A percentile compares a stretch with the other conserved stretches of the same genome.
Evolutionary conservation across 139 green algal genomes (phyloP).

Genomic region (Coccomyxa sp.): DNA sequence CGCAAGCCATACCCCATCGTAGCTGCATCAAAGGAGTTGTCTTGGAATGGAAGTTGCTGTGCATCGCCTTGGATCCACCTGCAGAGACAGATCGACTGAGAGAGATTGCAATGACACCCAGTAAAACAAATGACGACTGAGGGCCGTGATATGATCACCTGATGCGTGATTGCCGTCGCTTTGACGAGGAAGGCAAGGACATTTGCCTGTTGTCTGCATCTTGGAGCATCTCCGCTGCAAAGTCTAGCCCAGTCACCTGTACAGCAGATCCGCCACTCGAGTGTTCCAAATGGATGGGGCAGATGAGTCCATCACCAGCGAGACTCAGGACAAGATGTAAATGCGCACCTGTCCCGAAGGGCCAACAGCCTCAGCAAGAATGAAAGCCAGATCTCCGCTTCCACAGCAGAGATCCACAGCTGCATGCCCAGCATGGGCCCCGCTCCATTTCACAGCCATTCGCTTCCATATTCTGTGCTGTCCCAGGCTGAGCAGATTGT

Average conservation of each 20-base stretch:
- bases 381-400: slow-evolving; percentile 84
- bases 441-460: slow-evolving; percentile 86
- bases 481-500: slow-evolving; percentile 87
- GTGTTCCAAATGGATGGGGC: background rate
- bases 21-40: slow-evolving; percentile 76
- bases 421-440: slow-evolving; percentile 40
- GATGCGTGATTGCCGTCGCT: background rate
- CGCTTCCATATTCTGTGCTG: slow-evolving; percentile 95
- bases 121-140: too few species aligned
- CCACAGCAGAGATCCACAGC: slow-evolving; percentile 94
- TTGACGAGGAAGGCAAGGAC: background rate
- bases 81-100: too few species aligned
- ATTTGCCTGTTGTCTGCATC: slow-evolving; percentile 45
- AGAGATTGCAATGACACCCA: too few species aligned
- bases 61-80: slow-evolving; percentile 92
- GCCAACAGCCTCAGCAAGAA: slow-evolving; percentile 77
- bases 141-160: slow-evolving; percentile 14
- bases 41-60: slow-evolving; percentile 77
- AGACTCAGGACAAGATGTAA: background rate
- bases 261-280: background rate
- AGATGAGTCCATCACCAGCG: background rate
- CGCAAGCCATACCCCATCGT: slow-evolving; percentile 97
- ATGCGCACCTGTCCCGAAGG: slow-evolving; percentile 50
- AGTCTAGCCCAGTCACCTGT: slow-evolving; percentile 88
- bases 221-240: slow-evolving; percentile 81